Evolutionary conservation across 2,329 filamentous ascomycete genomes (phyloP).

Genomic region (Tricladium varicosporioides): DNA sequence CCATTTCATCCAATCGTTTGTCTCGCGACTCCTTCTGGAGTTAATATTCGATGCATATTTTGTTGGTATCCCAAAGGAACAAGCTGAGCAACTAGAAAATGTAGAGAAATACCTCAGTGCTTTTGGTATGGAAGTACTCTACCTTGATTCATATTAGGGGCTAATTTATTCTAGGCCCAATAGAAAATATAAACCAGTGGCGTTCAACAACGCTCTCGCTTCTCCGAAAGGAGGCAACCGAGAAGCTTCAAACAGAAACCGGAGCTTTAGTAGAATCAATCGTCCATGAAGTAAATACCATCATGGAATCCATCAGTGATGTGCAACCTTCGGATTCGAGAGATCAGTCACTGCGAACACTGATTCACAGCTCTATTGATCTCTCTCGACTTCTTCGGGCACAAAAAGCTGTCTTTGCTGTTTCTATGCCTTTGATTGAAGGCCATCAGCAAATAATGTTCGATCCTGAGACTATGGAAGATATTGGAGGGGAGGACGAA

Average conservation of each 20-base stretch:
- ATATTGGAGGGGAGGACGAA: constrained; percentile 61
- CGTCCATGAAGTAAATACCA: constrained; percentile 45
- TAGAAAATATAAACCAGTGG: constrained; percentile 62
- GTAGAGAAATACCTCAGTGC: constrained; percentile 24
- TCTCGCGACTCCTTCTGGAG: constrained; percentile 59
- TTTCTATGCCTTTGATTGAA: constrained; percentile 52
- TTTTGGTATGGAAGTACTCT: constrained; percentile 21
- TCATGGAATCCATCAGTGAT: constrained; percentile 48
- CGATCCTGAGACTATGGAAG: constrained; percentile 61
- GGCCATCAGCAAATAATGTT: constrained; percentile 54
- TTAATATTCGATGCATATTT: constrained; percentile 62
- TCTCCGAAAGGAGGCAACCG: constrained; percentile 51
- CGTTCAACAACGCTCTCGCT: constrained; percentile 62
- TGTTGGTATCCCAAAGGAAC: constrained; percentile 57
- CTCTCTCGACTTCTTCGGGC: constrained; percentile 55
- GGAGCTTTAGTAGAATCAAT: constrained; percentile 41
- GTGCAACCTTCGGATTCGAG: constrained; percentile 37
- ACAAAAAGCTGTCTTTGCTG: constrained; percentile 57
- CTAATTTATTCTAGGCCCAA: constrained; percentile 38
- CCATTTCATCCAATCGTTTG: constrained; percentile 60
- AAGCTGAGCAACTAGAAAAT: constrained; percentile 46
- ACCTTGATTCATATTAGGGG: not conserved
- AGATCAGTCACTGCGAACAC: constrained; percentile 51
- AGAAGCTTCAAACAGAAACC: constrained; percentile 47
- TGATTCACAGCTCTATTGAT: constrained; percentile 53